phyloP scores from a whole-genome alignment of 1,284 basidiomycete genomes.

The Trichosporon ovoides region DNA sequence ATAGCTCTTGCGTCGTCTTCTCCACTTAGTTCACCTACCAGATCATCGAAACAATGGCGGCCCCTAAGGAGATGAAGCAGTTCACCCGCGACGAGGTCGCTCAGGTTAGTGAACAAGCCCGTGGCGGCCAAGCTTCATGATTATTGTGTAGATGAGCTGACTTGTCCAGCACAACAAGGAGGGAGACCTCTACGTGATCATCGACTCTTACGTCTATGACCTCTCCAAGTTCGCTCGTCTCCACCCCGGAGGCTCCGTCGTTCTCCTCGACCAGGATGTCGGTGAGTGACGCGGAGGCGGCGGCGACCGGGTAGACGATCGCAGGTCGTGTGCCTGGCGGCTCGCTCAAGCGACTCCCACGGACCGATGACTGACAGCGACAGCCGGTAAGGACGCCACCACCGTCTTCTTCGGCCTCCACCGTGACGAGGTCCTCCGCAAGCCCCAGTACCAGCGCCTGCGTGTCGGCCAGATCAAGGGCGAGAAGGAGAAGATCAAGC shows the following conservation, averaged over 20 bases:
- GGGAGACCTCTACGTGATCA: slow-evolving; percentile 72
- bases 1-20: background rate
- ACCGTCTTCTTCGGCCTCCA: slow-evolving; percentile 81
- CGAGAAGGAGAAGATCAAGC: slow-evolving; percentile 58
- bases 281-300: background rate
- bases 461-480: slow-evolving; percentile 66
- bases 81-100: slow-evolving; percentile 49
- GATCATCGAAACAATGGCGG: slow-evolving; percentile 14
- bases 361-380: slow-evolving; percentile 8
- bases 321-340: background rate
- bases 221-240: slow-evolving; percentile 68
- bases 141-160: background rate
- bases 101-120: slow-evolving; percentile 37
- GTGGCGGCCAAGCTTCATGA: background rate
- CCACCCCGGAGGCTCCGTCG: slow-evolving; percentile 75
- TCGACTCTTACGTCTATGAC: slow-evolving; percentile 78
- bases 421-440: slow-evolving; percentile 69
- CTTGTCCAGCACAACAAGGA: slow-evolving; percentile 65
- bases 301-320: background rate
- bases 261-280: slow-evolving; percentile 66
- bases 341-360: background rate
- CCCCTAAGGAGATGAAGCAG: slow-evolving; percentile 34
- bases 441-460: slow-evolving; percentile 59
- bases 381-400: slow-evolving; percentile 69
- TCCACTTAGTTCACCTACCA: slow-evolving; percentile 7